Percentiles rank a stretch among this genome's conserved stretches.
Evolutionary conservation across 108 stramenopile genomes (phyloP).

Genomic region (Discostella pseudostelligera): DNA sequence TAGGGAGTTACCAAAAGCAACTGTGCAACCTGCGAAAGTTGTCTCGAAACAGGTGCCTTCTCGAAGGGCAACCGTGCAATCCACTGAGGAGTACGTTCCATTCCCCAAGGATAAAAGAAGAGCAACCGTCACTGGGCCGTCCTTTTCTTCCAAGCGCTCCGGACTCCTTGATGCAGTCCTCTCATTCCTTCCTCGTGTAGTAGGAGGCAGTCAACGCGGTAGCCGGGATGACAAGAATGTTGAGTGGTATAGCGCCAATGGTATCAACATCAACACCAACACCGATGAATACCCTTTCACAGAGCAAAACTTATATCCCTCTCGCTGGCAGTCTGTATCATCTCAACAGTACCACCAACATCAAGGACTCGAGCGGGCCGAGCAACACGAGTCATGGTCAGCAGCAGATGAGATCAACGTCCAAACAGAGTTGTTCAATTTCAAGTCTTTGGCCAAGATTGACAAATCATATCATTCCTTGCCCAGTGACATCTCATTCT

Average conservation of each 20-base stretch:
- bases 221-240: too few relatives aligned
- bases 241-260: too few relatives aligned
- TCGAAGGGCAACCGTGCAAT: neutral
- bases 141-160: neutral
- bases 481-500: too few relatives aligned
- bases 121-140: neutral
- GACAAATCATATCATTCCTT: neutral
- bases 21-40: neutral
- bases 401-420: constrained; percentile 11
- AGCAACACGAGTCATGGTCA: constrained; percentile 4
- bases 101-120: neutral
- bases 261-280: too few relatives aligned
- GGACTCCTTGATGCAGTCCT: neutral
- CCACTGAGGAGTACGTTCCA: neutral
- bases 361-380: too few relatives aligned
- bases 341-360: too few relatives aligned
- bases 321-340: neutral
- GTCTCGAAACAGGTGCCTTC: neutral
- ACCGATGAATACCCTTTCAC: too few relatives aligned
- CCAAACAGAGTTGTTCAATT: constrained; percentile 11
- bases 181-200: neutral
- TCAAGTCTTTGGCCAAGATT: constrained; percentile 2
- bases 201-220: too few relatives aligned
- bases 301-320: too few relatives aligned
- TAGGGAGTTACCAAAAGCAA: neutral